Percentiles rank a stretch among this genome's conserved stretches.
Conservation (phyloP, 1,284 basidiomycete genomes). For the Sporisorium scitamineum region DNA sequence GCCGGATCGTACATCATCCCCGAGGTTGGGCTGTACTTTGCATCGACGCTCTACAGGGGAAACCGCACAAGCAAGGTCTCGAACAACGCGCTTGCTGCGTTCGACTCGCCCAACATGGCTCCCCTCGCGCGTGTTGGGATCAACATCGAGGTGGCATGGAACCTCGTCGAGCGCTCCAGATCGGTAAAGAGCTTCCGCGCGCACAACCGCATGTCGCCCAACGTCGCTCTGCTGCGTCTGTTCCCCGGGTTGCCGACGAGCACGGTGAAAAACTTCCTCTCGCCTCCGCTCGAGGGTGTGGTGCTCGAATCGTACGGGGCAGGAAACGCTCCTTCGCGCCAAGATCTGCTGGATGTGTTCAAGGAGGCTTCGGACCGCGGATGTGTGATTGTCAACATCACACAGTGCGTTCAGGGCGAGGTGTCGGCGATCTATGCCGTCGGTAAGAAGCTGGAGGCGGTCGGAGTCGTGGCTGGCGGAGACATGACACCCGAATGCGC, state of each 20-base stretch:
- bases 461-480: slow-evolving; percentile 60
- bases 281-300: slow-evolving; percentile 71
- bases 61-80: slow-evolving; percentile 83
- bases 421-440: slow-evolving; percentile 77
- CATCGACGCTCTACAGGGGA: slow-evolving; percentile 85
- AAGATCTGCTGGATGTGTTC: slow-evolving; percentile 73
- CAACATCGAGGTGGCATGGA: slow-evolving; percentile 74
- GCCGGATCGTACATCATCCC: slow-evolving; percentile 91
- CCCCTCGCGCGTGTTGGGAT: slow-evolving; percentile 88
- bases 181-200: slow-evolving; percentile 81
- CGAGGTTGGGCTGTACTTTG: slow-evolving; percentile 83
- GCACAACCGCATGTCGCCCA: slow-evolving; percentile 74
- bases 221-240: slow-evolving; percentile 73
- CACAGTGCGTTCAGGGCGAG: slow-evolving; percentile 80
- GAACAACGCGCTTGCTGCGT: slow-evolving; percentile 86
- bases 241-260: slow-evolving; percentile 81
- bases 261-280: slow-evolving; percentile 62
- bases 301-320: slow-evolving; percentile 90
- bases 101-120: slow-evolving; percentile 85
- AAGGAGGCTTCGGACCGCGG: slow-evolving; percentile 84
- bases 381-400: slow-evolving; percentile 88
- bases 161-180: slow-evolving; percentile 76
- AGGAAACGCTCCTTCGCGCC: slow-evolving; percentile 73
- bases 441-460: slow-evolving; percentile 77
- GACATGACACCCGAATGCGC: slow-evolving; percentile 98